phyloP scores from a whole-genome alignment of 805 yeast species.

The Ogataea zsoltii region DNA sequence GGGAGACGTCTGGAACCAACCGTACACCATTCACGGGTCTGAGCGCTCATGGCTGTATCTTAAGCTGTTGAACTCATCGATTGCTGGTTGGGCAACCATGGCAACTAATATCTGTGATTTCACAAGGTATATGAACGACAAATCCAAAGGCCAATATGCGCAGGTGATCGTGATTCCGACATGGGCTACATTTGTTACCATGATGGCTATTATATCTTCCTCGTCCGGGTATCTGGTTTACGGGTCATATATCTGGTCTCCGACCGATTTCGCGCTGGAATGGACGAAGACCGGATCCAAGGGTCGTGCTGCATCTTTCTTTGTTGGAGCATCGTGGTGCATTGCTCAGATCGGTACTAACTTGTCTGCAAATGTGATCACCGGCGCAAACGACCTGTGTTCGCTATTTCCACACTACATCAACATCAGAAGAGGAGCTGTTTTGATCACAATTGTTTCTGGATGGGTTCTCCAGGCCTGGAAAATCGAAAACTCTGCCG shows the following conservation, averaged over 20 bases:
- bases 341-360: constrained; percentile 42
- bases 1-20: constrained; percentile 24
- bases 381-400: constrained; percentile 59
- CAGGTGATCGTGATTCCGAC: constrained; percentile 32
- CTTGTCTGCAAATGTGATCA: constrained; percentile 58
- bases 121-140: constrained; percentile 38
- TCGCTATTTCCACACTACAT: constrained; percentile 58
- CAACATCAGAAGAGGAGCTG: constrained; percentile 57
- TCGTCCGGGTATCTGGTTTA: constrained; percentile 39
- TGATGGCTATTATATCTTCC: constrained; percentile 36
- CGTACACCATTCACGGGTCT: constrained; percentile 23
- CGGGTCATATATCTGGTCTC: constrained; percentile 47
- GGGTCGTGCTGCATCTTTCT: constrained; percentile 23
- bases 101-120: constrained; percentile 41
- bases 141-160: constrained; percentile 33
- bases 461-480: constrained; percentile 44
- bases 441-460: constrained; percentile 33
- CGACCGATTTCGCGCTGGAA: constrained; percentile 39
- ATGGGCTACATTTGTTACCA: constrained; percentile 29
- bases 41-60: constrained; percentile 30
- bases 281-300: constrained; percentile 31
- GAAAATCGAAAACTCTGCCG: constrained; percentile 38
- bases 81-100: constrained; percentile 39
- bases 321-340: constrained; percentile 24
- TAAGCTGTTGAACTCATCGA: constrained; percentile 30